Evolutionary conservation across 306 rosid species (phyloP).

Genomic region (Glycine latifolia): DNA sequence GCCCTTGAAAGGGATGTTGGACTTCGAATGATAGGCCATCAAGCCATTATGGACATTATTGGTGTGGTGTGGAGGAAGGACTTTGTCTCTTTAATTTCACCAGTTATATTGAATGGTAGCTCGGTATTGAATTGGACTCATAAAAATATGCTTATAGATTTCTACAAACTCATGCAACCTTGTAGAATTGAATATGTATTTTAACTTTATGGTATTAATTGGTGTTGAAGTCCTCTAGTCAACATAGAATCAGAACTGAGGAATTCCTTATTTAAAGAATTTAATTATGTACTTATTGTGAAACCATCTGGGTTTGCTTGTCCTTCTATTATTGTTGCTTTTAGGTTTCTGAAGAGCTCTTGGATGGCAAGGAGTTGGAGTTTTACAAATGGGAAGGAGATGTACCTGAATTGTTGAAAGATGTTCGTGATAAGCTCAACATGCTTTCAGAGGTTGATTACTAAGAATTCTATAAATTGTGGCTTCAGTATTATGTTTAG

Average conservation of each 20-base stretch:
- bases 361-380: conserved; percentile 79
- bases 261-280: conserved; percentile 6
- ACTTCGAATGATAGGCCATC: not conserved
- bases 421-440: conserved; percentile 83
- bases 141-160: conserved; percentile 8
- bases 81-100: conserved; percentile 7
- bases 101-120: conserved; percentile 26
- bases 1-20: conserved; percentile 24
- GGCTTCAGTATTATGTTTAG: conserved; percentile 33
- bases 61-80: conserved; percentile 4
- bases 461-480: conserved; percentile 26
- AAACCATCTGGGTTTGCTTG: conserved; percentile 13
- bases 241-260: conserved; percentile 17
- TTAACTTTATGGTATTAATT: conserved; percentile 1
- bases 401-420: conserved; percentile 64
- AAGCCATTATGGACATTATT: not conserved
- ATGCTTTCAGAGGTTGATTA: conserved; percentile 76
- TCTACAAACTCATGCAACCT: not conserved
- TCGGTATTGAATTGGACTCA: conserved; percentile 10
- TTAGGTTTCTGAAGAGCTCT: conserved; percentile 75
- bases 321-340: conserved; percentile 38
- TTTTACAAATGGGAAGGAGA: conserved; percentile 80
- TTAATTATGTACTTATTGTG: conserved; percentile 10
- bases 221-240: conserved; percentile 30
- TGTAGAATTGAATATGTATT: not conserved